Evolutionary conservation across 495 filamentous ascomycete species (phyloP).

Genomic region (Penicillium egyptiacum): DNA sequence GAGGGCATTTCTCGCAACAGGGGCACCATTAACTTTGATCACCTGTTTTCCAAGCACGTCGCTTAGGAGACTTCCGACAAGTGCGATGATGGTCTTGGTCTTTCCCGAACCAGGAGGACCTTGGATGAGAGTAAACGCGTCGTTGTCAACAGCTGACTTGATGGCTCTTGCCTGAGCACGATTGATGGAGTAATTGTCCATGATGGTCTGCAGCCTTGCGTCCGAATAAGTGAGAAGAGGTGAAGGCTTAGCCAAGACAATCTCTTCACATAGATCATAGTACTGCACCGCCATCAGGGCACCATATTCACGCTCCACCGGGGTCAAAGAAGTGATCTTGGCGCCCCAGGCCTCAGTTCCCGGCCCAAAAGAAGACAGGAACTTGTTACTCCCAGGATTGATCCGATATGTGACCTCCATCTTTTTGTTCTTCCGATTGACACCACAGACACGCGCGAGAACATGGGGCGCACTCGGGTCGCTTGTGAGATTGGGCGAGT

Average conservation of each 20-base stretch:
- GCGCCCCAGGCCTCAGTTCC: conserved; percentile 68
- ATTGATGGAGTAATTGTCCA: conserved; percentile 79
- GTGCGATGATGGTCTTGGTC: conserved; percentile 96
- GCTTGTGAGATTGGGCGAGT: conserved; percentile 61
- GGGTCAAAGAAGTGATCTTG: conserved; percentile 83
- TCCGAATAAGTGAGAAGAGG: conserved; percentile 77
- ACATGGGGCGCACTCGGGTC: conserved; percentile 70
- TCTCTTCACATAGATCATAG: conserved; percentile 91
- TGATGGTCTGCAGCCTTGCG: conserved; percentile 62
- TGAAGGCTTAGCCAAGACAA: conserved; percentile 83
- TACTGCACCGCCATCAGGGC: conserved; percentile 86
- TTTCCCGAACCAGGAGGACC: conserved; percentile 96
- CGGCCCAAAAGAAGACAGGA: conserved; percentile 52
- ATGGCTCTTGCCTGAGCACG: conserved; percentile 89
- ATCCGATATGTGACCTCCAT: conserved; percentile 84
- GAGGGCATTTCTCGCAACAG: conserved; percentile 28
- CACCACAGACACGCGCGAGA: conserved; percentile 77
- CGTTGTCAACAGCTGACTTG: conserved; percentile 86
- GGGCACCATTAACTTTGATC: conserved; percentile 19
- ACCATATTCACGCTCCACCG: conserved; percentile 92
- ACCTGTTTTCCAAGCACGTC: conserved; percentile 50
- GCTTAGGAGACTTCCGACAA: conserved; percentile 84
- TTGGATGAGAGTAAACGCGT: conserved; percentile 94
- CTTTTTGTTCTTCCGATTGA: conserved; percentile 72
- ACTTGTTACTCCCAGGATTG: conserved; percentile 57